Evolutionary conservation across 768 basidiomycete species (phyloP), one percentile per base, ranked within the genome.

Genomic region (Suillus ampliporus): DNA sequence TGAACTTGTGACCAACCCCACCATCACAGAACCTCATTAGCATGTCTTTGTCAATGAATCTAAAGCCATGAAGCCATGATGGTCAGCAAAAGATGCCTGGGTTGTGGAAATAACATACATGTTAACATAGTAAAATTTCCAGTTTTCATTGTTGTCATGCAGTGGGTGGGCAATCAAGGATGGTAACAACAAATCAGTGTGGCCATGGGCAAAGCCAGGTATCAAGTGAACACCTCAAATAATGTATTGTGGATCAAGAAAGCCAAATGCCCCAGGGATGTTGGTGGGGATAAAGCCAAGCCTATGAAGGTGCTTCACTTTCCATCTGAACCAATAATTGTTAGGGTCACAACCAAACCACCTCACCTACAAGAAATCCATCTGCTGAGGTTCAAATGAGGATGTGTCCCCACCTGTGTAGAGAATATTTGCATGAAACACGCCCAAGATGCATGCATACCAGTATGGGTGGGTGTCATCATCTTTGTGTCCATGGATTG

Each of bases 31-130:
- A 78, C 19, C 77, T 67, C 73, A 79, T 77, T 23, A 78, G 59
- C 78, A 78, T 82, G 44, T 82, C 80, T 10, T 77, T 67, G 62
- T 81, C 79, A 26, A 77, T 76, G 60, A 80, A 80, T 11, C 80
- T 82, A 19, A n/a, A 43, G n/a, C n/a, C n/a, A n/a, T n/a, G n/a
- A n/a, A n/a, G n/a, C 10, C 4, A 41, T 17, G 28, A 41, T 57
- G 53, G 56, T 34, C 37, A 50, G 75, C 57, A 52, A 81, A 79
- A 76, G 41, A 43, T 7, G 4, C n/a, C 19, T n/a, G 41, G 41
- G 50, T 57, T 4, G 76, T 54, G 11, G 65, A 58, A 11, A 64
- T 43, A 21, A 73, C 47, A 14, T 56, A 65, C 64, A 62, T 58
- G 50, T 72, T 76, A 2, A 79, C 68, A 67, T 78, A 77, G 52